Base-by-base conservation (phyloP, 2,329 filamentous ascomycete genomes). In the Metarhizium humberi region DNA sequence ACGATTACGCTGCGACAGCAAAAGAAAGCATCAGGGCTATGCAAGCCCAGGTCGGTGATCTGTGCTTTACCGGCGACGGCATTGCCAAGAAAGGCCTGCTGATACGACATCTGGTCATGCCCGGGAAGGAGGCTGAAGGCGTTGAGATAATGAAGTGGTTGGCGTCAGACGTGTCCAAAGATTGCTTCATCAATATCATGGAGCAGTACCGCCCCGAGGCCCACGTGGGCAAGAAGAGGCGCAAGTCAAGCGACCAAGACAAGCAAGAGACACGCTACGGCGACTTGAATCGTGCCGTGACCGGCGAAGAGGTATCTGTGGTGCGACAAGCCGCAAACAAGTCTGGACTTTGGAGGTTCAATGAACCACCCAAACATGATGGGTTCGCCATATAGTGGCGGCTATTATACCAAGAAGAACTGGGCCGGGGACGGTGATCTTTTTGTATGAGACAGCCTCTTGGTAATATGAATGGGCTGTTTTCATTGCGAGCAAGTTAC, bases 151-250 rank as follows among this genome's bases (percentile, higher is more conserved):
- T 95, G 76, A 77, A 73, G 58, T 95, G 88, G 77, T 74, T 95
- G 16, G 89, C 88, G 0, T 74, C 79, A 32, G 81, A 90, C 53
- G 78, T 95, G 2, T 89, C 86, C 3, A 78, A 74, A 55, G 88
- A 94, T 67, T 77, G 87, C 47, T 92, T 92, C 69, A 80, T 94
- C 57, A 86, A 95, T 66, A 85, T 95, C 60, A 94, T 94, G 89
- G 89, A 95, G 70, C 90, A 95, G 70, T 94, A 94, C 65, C 84
- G 84, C 59, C 89, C 89, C 0, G 81, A 87, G 59, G 90, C 88
- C 0, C 84, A 95, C 67, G 90, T 95, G 1, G 90, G 90, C 3
- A 92, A 90, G 72, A 73, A 75, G 54, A 81, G 73, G 61, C 20
- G 45, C 45, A 48, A 30, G 14, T 30, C 14, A 55, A 51, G 57